Conservation (phyloP, 2,329 filamentous ascomycete genomes). For the Dryadomyces sulphureus region DNA sequence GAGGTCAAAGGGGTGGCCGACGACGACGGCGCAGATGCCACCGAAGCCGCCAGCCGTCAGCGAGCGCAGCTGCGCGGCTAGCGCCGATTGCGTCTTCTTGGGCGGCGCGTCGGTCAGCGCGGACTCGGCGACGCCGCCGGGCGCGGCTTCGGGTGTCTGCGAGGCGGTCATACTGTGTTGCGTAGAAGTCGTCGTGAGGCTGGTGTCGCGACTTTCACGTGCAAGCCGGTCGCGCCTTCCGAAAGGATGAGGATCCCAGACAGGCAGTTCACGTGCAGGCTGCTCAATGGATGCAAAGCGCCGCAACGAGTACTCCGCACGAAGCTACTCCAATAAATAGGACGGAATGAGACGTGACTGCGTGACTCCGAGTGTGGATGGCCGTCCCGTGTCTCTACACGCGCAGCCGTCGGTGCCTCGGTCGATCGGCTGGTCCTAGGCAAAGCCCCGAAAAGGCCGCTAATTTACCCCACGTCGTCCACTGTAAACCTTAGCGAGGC, state of each 20-base stretch:
- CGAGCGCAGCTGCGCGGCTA: conserved; percentile 51
- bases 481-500: too few relatives aligned
- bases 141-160: conserved; percentile 7
- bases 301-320: too few relatives aligned
- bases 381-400: too few relatives aligned
- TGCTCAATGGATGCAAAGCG: too few relatives aligned
- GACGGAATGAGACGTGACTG: too few relatives aligned
- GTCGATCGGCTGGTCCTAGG: conserved; percentile 8
- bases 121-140: conserved; percentile 15
- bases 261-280: not conserved
- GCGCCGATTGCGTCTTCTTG: conserved; percentile 2
- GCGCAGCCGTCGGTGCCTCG: too few relatives aligned
- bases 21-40: conserved; percentile 83
- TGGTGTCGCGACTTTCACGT: not conserved
- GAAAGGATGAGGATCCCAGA: not conserved
- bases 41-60: conserved; percentile 84
- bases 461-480: not conserved
- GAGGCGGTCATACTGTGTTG: not conserved
- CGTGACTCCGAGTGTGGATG: too few relatives aligned
- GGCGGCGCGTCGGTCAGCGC: conserved; percentile 1
- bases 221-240: not conserved
- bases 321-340: too few relatives aligned
- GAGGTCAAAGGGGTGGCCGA: conserved; percentile 92
- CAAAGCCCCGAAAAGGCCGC: not conserved
- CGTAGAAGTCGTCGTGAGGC: not conserved